phyloP scores from a whole-genome alignment of 164 flowering plant species.

The Brasenia schreberi region DNA sequence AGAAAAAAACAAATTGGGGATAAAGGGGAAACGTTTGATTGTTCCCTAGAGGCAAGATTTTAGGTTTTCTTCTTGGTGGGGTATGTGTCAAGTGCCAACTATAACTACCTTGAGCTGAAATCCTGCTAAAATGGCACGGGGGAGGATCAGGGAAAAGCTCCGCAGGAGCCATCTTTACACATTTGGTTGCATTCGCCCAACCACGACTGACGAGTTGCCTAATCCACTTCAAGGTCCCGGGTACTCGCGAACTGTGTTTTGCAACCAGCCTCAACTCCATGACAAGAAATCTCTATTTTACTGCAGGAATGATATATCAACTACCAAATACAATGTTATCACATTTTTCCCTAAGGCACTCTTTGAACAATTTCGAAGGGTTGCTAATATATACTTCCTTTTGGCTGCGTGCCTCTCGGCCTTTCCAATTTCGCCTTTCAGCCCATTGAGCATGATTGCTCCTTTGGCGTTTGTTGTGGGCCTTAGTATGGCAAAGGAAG shows the following conservation, averaged over 20 bases:
- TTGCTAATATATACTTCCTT: conserved; percentile 91
- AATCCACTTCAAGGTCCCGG: conserved; percentile 58
- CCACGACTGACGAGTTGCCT: conserved; percentile 1
- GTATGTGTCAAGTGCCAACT: no score
- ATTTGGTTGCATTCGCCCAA: conserved; percentile 28
- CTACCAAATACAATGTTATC: conserved; percentile 70
- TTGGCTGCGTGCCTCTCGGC: no score
- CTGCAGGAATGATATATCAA: conserved; percentile 61
- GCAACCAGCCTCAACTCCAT: conserved; percentile 67
- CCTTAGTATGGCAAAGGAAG: conserved; percentile 93
- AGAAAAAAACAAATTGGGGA: no score
- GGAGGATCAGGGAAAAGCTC: conserved; percentile 26
- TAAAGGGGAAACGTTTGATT: no score
- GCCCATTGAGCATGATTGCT: conserved; percentile 94
- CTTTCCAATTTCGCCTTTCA: no score
- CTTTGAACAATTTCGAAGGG: conserved; percentile 93
- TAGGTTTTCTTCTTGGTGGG: no score
- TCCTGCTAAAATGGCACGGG: no score
- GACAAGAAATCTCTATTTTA: conserved; percentile 45
- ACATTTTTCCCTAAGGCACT: conserved; percentile 83
- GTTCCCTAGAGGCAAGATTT: no score
- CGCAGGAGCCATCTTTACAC: conserved; percentile 33
- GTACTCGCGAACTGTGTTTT: conserved; percentile 54
- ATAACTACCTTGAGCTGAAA: no score
- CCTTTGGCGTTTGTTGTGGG: conserved; percentile 92